Conservation (phyloP, 2,329 filamentous ascomycete genomes). For the Penicillium sp. region DNA sequence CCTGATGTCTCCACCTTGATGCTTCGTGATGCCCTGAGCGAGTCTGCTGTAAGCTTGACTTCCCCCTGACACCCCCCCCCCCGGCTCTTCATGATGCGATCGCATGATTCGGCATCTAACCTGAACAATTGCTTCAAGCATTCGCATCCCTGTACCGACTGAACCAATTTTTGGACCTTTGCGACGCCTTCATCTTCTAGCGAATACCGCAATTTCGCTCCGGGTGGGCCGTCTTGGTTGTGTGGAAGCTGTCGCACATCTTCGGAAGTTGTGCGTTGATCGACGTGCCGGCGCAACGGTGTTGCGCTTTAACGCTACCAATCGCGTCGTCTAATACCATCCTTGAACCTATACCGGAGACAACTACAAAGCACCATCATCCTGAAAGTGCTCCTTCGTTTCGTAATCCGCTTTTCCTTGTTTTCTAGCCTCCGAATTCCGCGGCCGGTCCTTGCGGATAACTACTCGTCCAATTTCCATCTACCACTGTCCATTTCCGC, state of each 20-base stretch:
- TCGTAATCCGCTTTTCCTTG: not conserved
- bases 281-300: not conserved
- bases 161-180: not conserved
- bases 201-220: not conserved
- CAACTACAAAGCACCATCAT: not conserved
- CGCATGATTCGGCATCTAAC: constrained; percentile 9
- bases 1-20: constrained; percentile 9
- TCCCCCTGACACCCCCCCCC: not conserved
- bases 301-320: not conserved
- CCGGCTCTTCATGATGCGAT: constrained; percentile 2
- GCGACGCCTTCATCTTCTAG: not conserved
- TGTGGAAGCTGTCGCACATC: not conserved
- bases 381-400: not conserved
- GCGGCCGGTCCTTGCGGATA: constrained; percentile 21
- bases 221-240: not conserved
- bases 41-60: constrained; percentile 1
- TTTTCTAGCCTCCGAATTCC: not conserved
- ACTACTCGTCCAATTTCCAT: not conserved
- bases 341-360: not conserved
- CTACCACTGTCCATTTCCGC: not conserved
- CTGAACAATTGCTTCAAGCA: not conserved
- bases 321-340: not conserved
- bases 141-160: constrained; percentile 29
- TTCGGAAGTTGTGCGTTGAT: not conserved
- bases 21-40: constrained; percentile 5